phyloP scores from a whole-genome alignment of 495 filamentous ascomycete species.

The Aspergillus homomorphus region DNA sequence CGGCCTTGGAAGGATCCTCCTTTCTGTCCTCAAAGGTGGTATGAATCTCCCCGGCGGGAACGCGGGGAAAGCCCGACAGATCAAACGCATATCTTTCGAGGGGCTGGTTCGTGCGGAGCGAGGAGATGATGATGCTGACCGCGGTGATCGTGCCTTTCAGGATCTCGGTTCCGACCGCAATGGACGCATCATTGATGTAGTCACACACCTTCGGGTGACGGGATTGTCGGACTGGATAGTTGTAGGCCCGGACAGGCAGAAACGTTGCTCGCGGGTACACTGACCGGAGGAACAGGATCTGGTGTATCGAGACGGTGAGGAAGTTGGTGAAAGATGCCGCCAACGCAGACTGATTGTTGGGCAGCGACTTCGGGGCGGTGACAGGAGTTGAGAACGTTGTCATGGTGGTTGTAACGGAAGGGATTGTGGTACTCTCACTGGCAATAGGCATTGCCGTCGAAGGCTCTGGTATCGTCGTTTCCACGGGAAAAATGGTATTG shows the following conservation, averaged over 20 bases:
- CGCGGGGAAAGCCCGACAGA: slow-evolving; percentile 67
- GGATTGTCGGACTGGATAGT: slow-evolving; percentile 82
- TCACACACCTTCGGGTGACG: slow-evolving; percentile 87
- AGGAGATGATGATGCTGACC: slow-evolving; percentile 75
- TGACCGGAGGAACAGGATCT: slow-evolving; percentile 81
- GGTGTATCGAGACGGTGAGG: slow-evolving; percentile 86
- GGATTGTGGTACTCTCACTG: slow-evolving; percentile 45
- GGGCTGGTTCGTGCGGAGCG: slow-evolving; percentile 47
- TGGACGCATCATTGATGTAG: slow-evolving; percentile 83
- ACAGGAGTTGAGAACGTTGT: slow-evolving; percentile 46
- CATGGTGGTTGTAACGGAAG: slow-evolving; percentile 43
- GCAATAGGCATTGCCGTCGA: slow-evolving; percentile 47
- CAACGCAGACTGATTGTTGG: slow-evolving; percentile 46
- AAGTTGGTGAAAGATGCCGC: slow-evolving; percentile 61
- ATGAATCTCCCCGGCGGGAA: slow-evolving; percentile 49
- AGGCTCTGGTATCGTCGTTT: slow-evolving; percentile 36
- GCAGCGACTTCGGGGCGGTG: slow-evolving; percentile 42
- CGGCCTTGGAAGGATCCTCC: slow-evolving; percentile 43
- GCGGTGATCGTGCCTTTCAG: slow-evolving; percentile 64
- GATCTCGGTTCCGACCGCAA: slow-evolving; percentile 72
- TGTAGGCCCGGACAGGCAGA: slow-evolving; percentile 77
- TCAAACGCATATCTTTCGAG: slow-evolving; percentile 89
- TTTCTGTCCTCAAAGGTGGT: slow-evolving; percentile 51
- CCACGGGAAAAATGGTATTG: slow-evolving; percentile 38
- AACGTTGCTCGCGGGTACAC: slow-evolving; percentile 84